phyloP scores from a whole-genome alignment of 2,329 filamentous ascomycete genomes.

The Lecanicillium sp. region DNA sequence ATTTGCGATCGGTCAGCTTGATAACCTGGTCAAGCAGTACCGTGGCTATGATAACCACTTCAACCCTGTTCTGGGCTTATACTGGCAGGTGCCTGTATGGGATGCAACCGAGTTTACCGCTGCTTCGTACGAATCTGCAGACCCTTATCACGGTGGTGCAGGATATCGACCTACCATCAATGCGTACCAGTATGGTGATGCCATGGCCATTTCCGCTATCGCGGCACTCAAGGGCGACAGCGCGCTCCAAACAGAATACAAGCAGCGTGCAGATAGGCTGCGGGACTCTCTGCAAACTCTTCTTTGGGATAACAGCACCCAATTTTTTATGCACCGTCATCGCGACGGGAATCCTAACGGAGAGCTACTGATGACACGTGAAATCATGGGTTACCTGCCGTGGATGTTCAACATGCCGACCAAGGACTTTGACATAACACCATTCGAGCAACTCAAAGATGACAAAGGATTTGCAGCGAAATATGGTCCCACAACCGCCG shows the following conservation, averaged over 20 bases:
- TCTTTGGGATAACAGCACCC: slow-evolving; percentile 27
- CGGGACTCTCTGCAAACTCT: slow-evolving; percentile 24
- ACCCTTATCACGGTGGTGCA: slow-evolving; percentile 27
- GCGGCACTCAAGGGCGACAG: slow-evolving; percentile 24
- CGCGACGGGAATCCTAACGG: slow-evolving; percentile 21
- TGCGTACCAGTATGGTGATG: slow-evolving; percentile 34
- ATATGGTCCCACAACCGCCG: slow-evolving; percentile 33
- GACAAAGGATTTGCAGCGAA: slow-evolving; percentile 25
- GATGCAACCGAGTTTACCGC: slow-evolving; percentile 34
- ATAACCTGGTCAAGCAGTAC: slow-evolving; percentile 30
- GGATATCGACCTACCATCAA: slow-evolving; percentile 34
- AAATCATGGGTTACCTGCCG: slow-evolving; percentile 33
- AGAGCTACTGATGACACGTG: slow-evolving; percentile 24
- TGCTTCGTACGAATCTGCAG: slow-evolving; percentile 14
- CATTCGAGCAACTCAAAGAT: slow-evolving; percentile 10
- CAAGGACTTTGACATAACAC: slow-evolving; percentile 15
- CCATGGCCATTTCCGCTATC: slow-evolving; percentile 28
- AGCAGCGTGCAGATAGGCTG: slow-evolving; percentile 22
- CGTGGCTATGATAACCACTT: slow-evolving; percentile 28
- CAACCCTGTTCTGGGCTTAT: slow-evolving; percentile 26
- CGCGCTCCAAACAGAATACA: slow-evolving; percentile 21
- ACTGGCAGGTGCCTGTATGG: slow-evolving; percentile 32
- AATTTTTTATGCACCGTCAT: slow-evolving; percentile 31
- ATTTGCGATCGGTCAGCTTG: slow-evolving; percentile 28
- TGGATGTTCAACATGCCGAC: slow-evolving; percentile 32